A percentile compares a stretch with the other conserved stretches of the same genome.
phyloP scores from a whole-genome alignment of 345 rosid genomes.

The Ricinus communis region DNA sequence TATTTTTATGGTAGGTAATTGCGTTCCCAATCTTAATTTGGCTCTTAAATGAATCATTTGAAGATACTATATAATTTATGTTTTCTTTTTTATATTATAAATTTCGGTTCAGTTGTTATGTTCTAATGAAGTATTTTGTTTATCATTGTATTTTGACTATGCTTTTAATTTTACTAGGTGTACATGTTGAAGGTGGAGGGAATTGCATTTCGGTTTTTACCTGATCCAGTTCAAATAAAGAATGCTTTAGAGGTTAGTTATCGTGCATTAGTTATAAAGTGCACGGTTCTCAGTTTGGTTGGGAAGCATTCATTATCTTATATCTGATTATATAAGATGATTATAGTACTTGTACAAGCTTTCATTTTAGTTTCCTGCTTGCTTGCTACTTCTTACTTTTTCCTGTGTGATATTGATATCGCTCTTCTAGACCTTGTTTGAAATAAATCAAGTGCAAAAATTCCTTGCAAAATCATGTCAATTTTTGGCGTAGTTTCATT shows the following conservation, averaged over 20 bases:
- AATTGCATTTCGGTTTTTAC: constrained; percentile 89
- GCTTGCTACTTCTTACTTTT: not conserved
- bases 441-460: no score
- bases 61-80: no score
- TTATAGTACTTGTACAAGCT: not conserved
- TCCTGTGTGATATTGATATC: not conserved
- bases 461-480: no score
- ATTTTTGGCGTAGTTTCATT: no score
- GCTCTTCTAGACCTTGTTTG: no score
- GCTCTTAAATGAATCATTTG: no score
- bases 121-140: not conserved
- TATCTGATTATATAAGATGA: not conserved
- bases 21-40: no score
- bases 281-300: no score
- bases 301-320: not conserved
- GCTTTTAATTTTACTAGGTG: constrained; percentile 43
- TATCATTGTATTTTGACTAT: not conserved
- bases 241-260: constrained; percentile 81
- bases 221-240: constrained; percentile 90
- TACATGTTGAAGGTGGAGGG: constrained; percentile 91
- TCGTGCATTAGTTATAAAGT: not conserved
- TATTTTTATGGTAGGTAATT: no score
- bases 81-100: not conserved
- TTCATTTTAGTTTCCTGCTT: not conserved
- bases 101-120: not conserved